Evolutionary conservation across 495 filamentous ascomycete genomes (phyloP), one percentile per base, ranked within the genome.

Genomic region (Apodospora peruviana): DNA sequence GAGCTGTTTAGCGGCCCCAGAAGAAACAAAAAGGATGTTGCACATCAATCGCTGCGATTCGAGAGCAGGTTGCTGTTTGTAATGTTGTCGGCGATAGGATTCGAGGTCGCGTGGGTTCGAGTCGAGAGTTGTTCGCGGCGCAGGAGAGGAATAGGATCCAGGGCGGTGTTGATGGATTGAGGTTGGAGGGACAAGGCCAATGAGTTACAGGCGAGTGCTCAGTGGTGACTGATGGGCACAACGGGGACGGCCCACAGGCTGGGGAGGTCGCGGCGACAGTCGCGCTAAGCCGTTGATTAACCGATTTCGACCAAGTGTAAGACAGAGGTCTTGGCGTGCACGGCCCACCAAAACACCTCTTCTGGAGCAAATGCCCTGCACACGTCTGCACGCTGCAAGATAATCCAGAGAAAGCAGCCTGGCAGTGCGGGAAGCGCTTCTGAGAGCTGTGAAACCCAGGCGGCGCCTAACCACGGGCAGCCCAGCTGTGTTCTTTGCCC

Each of bases 271-370:
- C 52, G 40, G 47, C 37, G 41, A 47, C 34, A 32, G 45, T 58
- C 59, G 59, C 59, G 59, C 59, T 59, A 57, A 47, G 41, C 50
- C 57, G 56, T 48, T 60, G 53, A 62, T 59, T 62, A 59, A 48
- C 59, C 57, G 56, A 34, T 35, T 48, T 45, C 39, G 43, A 48
- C 43, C 43, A 55, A 49, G 53, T 44, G 37, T 20, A 36, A 23
- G 25, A 40, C 20, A 27, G n/a, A 37, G 21, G 42, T 50, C 51
- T 45, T 57, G 22, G 41, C 19, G 8, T 40, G 59, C 59, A 62
- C 59, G 56, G 48, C 35, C 59, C 53, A 57, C 36, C 50, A 50
- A 50, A 61, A 44, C 48, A 56, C 19, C 32, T 20, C 16, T 16
- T 22, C 23, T 20, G 19, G 18, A 20, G 19, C 39, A 10, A 9